phyloP scores from a whole-genome alignment of 129 eudicot genomes.

The Helianthus tuberosus region DNA sequence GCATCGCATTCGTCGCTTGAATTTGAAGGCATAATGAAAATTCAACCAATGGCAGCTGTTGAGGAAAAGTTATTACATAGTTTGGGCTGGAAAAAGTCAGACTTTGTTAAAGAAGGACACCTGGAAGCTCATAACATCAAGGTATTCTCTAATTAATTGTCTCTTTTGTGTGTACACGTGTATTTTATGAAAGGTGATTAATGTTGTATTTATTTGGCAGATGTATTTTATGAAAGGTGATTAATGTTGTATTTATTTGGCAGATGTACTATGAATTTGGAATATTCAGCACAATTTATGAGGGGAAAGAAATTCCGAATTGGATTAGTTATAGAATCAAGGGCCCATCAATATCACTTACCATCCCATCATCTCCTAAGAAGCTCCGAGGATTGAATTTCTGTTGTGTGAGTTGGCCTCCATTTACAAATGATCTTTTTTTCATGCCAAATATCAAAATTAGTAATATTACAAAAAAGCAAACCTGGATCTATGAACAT shows the following conservation, averaged over 20 bases:
- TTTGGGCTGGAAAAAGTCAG: slow-evolving; percentile 17
- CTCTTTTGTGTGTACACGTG: neutral
- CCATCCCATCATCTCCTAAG: slow-evolving; percentile 18
- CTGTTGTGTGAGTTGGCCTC: neutral
- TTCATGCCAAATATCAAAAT: no score
- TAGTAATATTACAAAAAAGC: no score
- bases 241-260: no score
- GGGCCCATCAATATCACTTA: slow-evolving; percentile 13
- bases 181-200: neutral
- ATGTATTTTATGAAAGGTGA: no score
- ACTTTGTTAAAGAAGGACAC: neutral
- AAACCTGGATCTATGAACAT: no score
- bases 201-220: neutral
- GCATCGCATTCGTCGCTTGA: neutral
- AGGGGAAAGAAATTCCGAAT: neutral
- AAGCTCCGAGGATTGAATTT: slow-evolving; percentile 15
- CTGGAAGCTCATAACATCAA: neutral
- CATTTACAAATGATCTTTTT: no score
- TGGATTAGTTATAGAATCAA: neutral
- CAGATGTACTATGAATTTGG: slow-evolving; percentile 24
- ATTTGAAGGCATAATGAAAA: slow-evolving; percentile 7
- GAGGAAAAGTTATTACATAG: slow-evolving; percentile 8
- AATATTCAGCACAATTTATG: slow-evolving; percentile 8
- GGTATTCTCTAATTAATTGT: slow-evolving; percentile 5
- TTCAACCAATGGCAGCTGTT: slow-evolving; percentile 7